These are phyloP conservation scores for Colletotrichum sp. DNA, from an alignment of 2,329 filamentous ascomycete genomes.

Conservation along the genomic window DNA sequence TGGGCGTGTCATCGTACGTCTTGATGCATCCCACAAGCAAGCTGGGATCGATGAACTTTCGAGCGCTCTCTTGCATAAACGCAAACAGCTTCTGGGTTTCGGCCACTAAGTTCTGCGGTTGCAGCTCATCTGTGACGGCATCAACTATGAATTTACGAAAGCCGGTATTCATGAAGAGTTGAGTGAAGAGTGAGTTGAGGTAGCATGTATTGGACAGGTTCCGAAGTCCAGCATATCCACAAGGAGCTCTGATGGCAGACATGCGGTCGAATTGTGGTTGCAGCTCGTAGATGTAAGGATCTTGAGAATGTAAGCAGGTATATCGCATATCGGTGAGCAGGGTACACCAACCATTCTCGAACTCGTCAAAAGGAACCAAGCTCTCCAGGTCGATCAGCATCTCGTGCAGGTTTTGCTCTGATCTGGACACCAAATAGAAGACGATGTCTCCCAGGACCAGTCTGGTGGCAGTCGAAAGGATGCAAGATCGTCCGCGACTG, in stretches of 20 bases:
- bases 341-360: conserved; percentile 2
- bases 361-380: conserved; percentile 49
- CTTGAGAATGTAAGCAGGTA: conserved; percentile 24
- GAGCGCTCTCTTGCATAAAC: conserved; percentile 82
- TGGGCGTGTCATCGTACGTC: conserved; percentile 80
- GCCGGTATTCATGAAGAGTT: conserved; percentile 92
- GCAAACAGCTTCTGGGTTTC: conserved; percentile 85
- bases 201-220: conserved; percentile 98
- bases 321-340: not conserved
- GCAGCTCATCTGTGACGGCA: conserved; percentile 59
- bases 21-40: conserved; percentile 77
- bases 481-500: conserved; percentile 25
- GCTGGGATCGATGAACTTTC: conserved; percentile 74
- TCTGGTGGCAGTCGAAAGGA: conserved; percentile 62
- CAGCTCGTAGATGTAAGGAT: conserved; percentile 66
- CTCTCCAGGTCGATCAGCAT: conserved; percentile 56
- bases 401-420: conserved; percentile 49
- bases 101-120: conserved; percentile 70
- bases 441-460: conserved; percentile 66
- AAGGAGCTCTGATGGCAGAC: conserved; percentile 73
- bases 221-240: conserved; percentile 86
- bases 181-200: conserved; percentile 90
- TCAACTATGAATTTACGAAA: conserved; percentile 86
- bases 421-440: conserved; percentile 57
- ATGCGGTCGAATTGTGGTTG: conserved; percentile 66